A percentile compares a stretch with the other conserved stretches of the same genome.
Conservation (phyloP, 345 rosid genomes). For the Trapa incisa region DNA sequence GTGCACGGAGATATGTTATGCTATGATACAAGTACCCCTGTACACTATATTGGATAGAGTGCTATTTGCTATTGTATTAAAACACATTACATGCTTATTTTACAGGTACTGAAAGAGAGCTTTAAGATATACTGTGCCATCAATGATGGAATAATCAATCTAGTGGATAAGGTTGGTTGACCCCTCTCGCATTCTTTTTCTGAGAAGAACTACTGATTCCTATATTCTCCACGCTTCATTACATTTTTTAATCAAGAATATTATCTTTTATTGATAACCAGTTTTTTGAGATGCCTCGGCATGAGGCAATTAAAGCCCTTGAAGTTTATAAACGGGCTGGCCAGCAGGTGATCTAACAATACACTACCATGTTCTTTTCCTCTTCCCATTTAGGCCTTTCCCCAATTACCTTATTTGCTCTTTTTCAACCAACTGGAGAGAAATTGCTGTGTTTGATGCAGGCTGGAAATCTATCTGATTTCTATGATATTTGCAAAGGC, state of each 20-base stretch:
- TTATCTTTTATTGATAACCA: slow-evolving; percentile 28
- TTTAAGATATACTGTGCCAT: slow-evolving; percentile 92
- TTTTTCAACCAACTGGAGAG: slow-evolving; percentile 2
- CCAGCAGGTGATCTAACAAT: slow-evolving; percentile 51
- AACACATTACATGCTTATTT: slow-evolving; percentile 3
- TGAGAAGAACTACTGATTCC: background rate
- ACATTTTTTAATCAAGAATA: background rate
- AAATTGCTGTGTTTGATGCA: slow-evolving; percentile 17
- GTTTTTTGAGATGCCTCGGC: slow-evolving; percentile 98
- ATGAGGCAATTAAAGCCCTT: slow-evolving; percentile 76
- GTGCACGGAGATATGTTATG: background rate
- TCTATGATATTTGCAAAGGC: slow-evolving; percentile 89
- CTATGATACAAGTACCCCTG: background rate
- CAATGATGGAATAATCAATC: slow-evolving; percentile 97
- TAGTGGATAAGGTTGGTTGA: slow-evolving; percentile 79
- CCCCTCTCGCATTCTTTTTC: background rate
- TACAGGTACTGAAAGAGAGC: slow-evolving; percentile 96
- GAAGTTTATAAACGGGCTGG: slow-evolving; percentile 80
- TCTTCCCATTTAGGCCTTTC: background rate
- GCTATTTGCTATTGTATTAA: background rate
- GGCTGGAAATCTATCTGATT: slow-evolving; percentile 87
- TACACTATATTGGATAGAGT: background rate
- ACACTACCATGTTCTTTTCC: background rate
- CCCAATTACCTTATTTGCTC: background rate
- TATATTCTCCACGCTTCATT: slow-evolving; percentile 1